Percentiles rank a stretch among this genome's conserved stretches.
Conservation (phyloP, 2,329 filamentous ascomycete genomes). For the Epichloe baconii region DNA sequence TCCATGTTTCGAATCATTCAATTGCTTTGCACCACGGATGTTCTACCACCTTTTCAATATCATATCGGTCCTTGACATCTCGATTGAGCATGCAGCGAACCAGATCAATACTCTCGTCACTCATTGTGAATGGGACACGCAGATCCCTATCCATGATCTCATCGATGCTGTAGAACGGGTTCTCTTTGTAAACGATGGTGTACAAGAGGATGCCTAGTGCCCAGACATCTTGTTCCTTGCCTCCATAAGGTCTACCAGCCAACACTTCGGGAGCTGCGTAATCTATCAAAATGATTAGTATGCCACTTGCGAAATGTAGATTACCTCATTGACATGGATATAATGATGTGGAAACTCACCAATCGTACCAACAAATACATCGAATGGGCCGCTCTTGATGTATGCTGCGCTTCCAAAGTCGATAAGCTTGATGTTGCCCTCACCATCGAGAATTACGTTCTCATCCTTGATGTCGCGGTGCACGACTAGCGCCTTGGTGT, state of each 20-base stretch:
- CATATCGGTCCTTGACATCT: slow-evolving; percentile 68
- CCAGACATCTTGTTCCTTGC: slow-evolving; percentile 98
- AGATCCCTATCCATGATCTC: slow-evolving; percentile 98
- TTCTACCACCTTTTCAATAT: slow-evolving; percentile 76
- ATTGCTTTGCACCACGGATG: slow-evolving; percentile 60
- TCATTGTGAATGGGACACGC: slow-evolving; percentile 76
- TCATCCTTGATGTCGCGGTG: slow-evolving; percentile 99
- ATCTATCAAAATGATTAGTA: slow-evolving; percentile 39
- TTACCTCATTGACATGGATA: too few relatives aligned
- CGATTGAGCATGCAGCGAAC: slow-evolving; percentile 87
- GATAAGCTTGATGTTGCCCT: slow-evolving; percentile 91
- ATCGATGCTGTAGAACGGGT: slow-evolving; percentile 96
- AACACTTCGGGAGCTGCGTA: slow-evolving; percentile 98
- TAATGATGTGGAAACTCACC: slow-evolving; percentile 43
- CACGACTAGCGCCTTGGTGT: slow-evolving; percentile 81
- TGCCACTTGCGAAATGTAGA: background rate
- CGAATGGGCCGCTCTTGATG: slow-evolving; percentile 95
- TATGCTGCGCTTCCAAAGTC: slow-evolving; percentile 98
- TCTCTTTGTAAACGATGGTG: slow-evolving; percentile 99
- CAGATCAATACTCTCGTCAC: slow-evolving; percentile 84
- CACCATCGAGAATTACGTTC: slow-evolving; percentile 90
- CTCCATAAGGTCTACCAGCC: slow-evolving; percentile 79
- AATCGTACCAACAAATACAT: slow-evolving; percentile 97
- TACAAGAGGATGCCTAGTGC: slow-evolving; percentile 92
- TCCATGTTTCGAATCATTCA: background rate